A percentile compares a stretch with the other conserved stretches of the same genome.
Evolutionary conservation across 2,329 filamentous ascomycete species (phyloP).

Genomic region (Thielaviopsis euricoi): DNA sequence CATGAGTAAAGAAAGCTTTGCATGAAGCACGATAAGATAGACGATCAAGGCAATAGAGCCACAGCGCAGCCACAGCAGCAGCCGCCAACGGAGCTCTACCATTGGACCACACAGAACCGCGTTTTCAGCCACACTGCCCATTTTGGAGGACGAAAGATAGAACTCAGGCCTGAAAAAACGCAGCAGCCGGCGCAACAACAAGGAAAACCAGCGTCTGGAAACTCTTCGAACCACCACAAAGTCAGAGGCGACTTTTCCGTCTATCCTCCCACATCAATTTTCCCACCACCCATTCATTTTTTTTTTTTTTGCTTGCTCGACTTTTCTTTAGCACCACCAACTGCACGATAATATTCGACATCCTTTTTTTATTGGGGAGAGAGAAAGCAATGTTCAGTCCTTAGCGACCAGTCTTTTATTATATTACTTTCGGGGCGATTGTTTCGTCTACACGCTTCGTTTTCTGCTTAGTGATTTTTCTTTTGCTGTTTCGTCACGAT

Average conservation of each 20-base stretch:
- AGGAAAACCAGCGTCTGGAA: not conserved
- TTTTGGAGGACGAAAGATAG: not conserved
- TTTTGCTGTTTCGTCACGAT: not conserved
- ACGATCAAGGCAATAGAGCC: too few species aligned
- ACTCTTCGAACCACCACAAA: too few species aligned
- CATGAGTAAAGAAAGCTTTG: too few species aligned
- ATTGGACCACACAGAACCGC: not conserved
- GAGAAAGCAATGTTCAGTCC: not conserved
- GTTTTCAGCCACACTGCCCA: not conserved
- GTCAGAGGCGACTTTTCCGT: too few species aligned
- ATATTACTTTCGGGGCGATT: not conserved
- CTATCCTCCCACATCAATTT: not conserved
- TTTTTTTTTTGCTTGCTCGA: not conserved
- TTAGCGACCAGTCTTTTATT: not conserved
- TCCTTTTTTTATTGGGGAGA: too few species aligned
- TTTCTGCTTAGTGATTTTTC: not conserved
- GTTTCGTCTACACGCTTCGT: not conserved
- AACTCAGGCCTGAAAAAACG: not conserved
- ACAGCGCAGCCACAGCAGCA: not conserved
- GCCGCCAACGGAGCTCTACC: not conserved
- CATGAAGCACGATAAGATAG: not conserved
- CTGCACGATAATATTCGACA: not conserved
- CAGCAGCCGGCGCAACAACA: not conserved
- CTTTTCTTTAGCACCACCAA: not conserved
- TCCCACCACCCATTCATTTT: not conserved